Evolutionary conservation across 2,329 filamentous ascomycete genomes (phyloP).

Genomic region (Microascus cirrosus): DNA sequence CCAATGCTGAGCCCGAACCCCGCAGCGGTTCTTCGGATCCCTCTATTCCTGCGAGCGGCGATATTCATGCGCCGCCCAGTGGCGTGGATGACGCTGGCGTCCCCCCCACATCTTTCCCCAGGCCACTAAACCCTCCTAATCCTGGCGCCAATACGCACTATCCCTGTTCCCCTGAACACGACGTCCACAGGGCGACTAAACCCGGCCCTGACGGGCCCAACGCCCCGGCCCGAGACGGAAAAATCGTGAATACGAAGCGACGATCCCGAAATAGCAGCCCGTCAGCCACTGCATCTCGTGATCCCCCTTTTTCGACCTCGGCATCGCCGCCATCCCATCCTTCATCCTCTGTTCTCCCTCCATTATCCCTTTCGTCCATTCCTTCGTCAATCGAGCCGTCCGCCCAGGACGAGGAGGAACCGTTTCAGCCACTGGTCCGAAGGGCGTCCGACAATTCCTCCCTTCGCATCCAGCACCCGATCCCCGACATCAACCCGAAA

Average conservation of each 20-base stretch:
- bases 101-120: background rate
- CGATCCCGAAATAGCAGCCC: background rate
- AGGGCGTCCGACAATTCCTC: conserved; percentile 31
- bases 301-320: background rate
- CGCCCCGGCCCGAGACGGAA: background rate
- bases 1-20: background rate
- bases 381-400: conserved; percentile 10
- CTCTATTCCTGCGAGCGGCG: background rate
- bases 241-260: background rate
- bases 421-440: conserved; percentile 32
- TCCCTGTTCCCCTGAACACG: background rate
- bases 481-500: conserved; percentile 49
- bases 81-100: background rate
- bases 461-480: conserved; percentile 42
- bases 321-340: background rate
- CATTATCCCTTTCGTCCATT: conserved; percentile 5
- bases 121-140: background rate
- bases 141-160: background rate
- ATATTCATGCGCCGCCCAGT: background rate
- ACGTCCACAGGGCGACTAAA: background rate
- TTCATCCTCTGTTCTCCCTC: background rate
- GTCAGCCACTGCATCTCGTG: background rate
- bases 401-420: conserved; percentile 6
- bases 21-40: background rate
- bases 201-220: background rate